Conservation (phyloP, 2,329 filamentous ascomycete species). For the Lizonia empirigonia region DNA sequence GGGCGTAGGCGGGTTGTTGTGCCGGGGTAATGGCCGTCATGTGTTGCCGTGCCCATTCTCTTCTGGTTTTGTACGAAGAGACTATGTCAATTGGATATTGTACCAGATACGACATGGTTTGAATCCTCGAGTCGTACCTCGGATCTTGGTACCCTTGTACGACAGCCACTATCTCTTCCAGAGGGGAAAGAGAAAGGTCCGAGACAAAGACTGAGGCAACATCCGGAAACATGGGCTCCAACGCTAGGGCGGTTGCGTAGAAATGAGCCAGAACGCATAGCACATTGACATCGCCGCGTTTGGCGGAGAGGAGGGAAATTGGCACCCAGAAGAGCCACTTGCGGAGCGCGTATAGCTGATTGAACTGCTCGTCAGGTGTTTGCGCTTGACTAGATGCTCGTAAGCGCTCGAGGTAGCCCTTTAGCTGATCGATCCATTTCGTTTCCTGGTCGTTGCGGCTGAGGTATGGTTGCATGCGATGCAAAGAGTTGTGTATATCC, state of each 20-base stretch:
- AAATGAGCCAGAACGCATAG: slow-evolving; percentile 88
- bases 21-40: slow-evolving; percentile 39
- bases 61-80: slow-evolving; percentile 49
- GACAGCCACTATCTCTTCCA: slow-evolving; percentile 83
- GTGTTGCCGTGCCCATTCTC: slow-evolving; percentile 49
- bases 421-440: slow-evolving; percentile 56
- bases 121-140: slow-evolving; percentile 49
- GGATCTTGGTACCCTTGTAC: slow-evolving; percentile 59
- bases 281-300: slow-evolving; percentile 75
- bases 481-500: slow-evolving; percentile 50
- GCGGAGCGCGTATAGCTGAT: slow-evolving; percentile 83
- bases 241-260: slow-evolving; percentile 83
- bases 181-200: slow-evolving; percentile 72
- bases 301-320: slow-evolving; percentile 78
- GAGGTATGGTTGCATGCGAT: slow-evolving; percentile 53
- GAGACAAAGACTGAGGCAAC: slow-evolving; percentile 82
- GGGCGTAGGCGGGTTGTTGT: slow-evolving; percentile 45
- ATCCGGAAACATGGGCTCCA: slow-evolving; percentile 91
- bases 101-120: slow-evolving; percentile 54
- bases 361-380: slow-evolving; percentile 80
- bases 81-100: slow-evolving; percentile 54
- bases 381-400: slow-evolving; percentile 50
- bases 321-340: slow-evolving; percentile 98
- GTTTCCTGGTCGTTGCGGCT: slow-evolving; percentile 53
- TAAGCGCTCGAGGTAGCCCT: slow-evolving; percentile 55